Evolutionary conservation across 345 rosid species (phyloP), one percentile per base, ranked within the genome.

Genomic region (Linum tenue): DNA sequence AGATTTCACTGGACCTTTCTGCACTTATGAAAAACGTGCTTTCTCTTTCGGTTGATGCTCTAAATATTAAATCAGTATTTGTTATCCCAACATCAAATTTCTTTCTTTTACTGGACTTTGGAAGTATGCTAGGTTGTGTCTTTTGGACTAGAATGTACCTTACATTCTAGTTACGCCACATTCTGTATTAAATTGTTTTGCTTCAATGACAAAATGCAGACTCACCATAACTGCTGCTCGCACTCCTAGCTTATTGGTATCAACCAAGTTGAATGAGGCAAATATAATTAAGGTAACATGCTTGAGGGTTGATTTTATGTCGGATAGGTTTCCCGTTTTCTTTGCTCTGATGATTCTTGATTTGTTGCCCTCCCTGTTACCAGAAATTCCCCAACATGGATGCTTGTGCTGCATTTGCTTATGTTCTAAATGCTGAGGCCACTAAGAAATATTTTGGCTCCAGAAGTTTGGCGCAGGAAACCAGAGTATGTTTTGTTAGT

Each of bases 341-440:
- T 72, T 55, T 57, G 8, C 43, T 62, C 60, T 66, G 38, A 22
- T n/a, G 64, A 22, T 56, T 73, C 39, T 7, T 15, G 55, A 16
- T 50, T 22, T 67, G 60, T n/a, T 60, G 63, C 72, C 77, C 59
- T 48, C 53, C 8, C 53, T 48, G 53, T 48, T 48, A 73, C n/a
- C 76, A 92, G 98, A 72, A 68, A 62, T 85, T 85, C 65, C 89
- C 88, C 51, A 88, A 76, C 69, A 78, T 77, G 83, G 80, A 82
- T 73, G 82, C 89, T 68, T 78, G 81, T 71, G 37, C 63, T 50
- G 92, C 95, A 39, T 87, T 89, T 64, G 73, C 78, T 9, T 83
- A 73, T 71, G 80, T 83, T 72, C 80, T 92, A 55, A 72, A 72
- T 38, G 67, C 77, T 35, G 82, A 82, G 69, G 67, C 74, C 72